Base-by-base conservation (phyloP, 768 basidiomycete genomes). In the Kwoniella sp. region DNA sequence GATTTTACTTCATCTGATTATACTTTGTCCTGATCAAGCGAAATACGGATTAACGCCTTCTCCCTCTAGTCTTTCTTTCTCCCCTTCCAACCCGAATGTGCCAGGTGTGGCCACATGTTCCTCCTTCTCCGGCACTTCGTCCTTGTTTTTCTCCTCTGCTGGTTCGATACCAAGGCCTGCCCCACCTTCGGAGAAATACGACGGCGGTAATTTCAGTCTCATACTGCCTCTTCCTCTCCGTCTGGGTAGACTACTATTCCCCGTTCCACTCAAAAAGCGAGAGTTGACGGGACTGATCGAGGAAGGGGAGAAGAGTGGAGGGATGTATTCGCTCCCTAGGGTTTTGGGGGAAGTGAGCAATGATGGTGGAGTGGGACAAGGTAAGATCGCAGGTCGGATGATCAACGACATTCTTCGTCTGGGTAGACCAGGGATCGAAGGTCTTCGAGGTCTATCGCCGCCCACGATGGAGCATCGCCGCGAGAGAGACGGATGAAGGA, bases 41-140 rank as follows among this genome's bases (percentile, higher is more conserved):
- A 72, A 72, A 61, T 72, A 72, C 25, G 71, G 71, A 59, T 69
- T 72, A 24, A 65, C 36, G 10, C 65, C 63, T n/a, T 27, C 37
- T 22, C 13, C 40, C 17, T 46, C 21, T 37, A 48, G 24, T n/a
- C 47, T 64, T 48, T 65, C 60, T n/a, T 26, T 55, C 46, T 69
- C 71, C 17, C 66, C 65, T 2, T 62, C 57, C 30, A 69, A 47
- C n/a, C 68, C 71, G 36, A 72, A 69, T 17, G 66, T 67, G 5
- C 71, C 71, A 8, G 71, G 71, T 29, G 70, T 71, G 33, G 67
- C 67, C 21, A 71, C 64, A 47, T 65, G 70, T 52, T 63, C 64
- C 30, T 60, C 58, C 24, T 40, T 24, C 1, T 24, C 33, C 54
- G 17, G 22, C 13, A 13, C 54, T 2, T 22, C 21, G 21, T 22